Percentiles rank a stretch among this genome's conserved stretches.
Conservation (phyloP, 2,329 filamentous ascomycete genomes). For the Teratosphaeria destructans region DNA sequence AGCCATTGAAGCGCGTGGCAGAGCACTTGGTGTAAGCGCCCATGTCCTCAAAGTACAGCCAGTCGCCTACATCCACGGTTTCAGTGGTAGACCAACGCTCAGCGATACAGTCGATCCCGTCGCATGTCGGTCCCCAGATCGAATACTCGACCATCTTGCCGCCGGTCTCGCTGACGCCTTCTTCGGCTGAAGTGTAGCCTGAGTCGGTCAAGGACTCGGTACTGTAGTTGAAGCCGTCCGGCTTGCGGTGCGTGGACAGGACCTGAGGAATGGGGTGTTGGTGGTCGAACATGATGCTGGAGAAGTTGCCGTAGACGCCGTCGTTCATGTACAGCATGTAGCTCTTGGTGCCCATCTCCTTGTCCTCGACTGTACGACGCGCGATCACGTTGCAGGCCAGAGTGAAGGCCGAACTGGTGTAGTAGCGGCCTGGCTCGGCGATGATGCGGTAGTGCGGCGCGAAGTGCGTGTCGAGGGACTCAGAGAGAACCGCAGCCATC, state of each 20-base stretch:
- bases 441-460: constrained; percentile 76
- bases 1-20: constrained; percentile 95
- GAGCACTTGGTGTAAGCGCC: constrained; percentile 98
- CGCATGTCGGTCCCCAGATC: constrained; percentile 95
- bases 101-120: constrained; percentile 91
- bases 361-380: constrained; percentile 74
- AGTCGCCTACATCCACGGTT: constrained; percentile 82
- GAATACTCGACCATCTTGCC: constrained; percentile 62
- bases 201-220: constrained; percentile 22
- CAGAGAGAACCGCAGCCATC: constrained; percentile 72
- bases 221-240: constrained; percentile 23
- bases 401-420: constrained; percentile 86
- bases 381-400: constrained; percentile 94
- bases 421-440: constrained; percentile 92
- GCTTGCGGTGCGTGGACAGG: constrained; percentile 34
- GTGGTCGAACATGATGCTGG: constrained; percentile 98
- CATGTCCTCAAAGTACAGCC: constrained; percentile 99
- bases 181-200: constrained; percentile 28
- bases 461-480: constrained; percentile 79
- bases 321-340: constrained; percentile 99
- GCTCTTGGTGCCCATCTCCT: constrained; percentile 52
- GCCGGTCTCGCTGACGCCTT: constrained; percentile 29
- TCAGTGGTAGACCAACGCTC: constrained; percentile 68
- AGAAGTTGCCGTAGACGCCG: constrained; percentile 96
- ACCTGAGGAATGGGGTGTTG: constrained; percentile 82